phyloP scores from a whole-genome alignment of 208 protist species.

The Porcisia deanei region DNA sequence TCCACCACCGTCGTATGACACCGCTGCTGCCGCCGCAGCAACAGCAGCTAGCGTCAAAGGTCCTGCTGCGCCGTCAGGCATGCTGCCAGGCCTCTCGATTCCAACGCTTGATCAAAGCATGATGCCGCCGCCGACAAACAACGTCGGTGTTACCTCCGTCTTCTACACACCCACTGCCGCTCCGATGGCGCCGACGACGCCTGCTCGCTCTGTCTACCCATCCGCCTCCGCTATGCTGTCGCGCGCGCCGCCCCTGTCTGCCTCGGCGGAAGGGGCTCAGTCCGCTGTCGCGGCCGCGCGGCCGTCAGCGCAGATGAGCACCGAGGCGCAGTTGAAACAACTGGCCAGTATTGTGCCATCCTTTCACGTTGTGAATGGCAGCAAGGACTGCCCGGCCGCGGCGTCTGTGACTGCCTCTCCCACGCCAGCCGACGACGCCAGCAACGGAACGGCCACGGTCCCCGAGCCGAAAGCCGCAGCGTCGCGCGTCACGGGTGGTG shows the following conservation, averaged over 20 bases:
- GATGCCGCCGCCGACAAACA: not conserved
- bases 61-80: not conserved
- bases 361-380: conserved; percentile 54
- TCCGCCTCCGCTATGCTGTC: conserved; percentile 23
- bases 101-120: not conserved
- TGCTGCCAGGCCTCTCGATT: not conserved
- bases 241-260: not conserved
- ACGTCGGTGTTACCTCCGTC: not conserved
- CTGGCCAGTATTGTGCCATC: conserved; percentile 71
- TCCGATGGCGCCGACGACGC: not conserved
- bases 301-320: conserved; percentile 14
- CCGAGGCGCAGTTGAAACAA: conserved; percentile 37
- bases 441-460: not conserved
- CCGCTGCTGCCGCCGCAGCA: not conserved
- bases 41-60: not conserved
- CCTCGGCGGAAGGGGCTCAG: not conserved
- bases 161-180: conserved; percentile 1
- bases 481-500: conserved; percentile 4
- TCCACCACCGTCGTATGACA: conserved; percentile 33
- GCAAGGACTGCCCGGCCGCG: conserved; percentile 5
- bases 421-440: not conserved
- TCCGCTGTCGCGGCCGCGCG: not conserved
- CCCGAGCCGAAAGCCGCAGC: not conserved
- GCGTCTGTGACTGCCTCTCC: not conserved
- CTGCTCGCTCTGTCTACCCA: conserved; percentile 17